Percentiles rank a stretch among this genome's conserved stretches.
phyloP scores from a whole-genome alignment of 2,329 filamentous ascomycete species.

The Fusarium zealandicum region DNA sequence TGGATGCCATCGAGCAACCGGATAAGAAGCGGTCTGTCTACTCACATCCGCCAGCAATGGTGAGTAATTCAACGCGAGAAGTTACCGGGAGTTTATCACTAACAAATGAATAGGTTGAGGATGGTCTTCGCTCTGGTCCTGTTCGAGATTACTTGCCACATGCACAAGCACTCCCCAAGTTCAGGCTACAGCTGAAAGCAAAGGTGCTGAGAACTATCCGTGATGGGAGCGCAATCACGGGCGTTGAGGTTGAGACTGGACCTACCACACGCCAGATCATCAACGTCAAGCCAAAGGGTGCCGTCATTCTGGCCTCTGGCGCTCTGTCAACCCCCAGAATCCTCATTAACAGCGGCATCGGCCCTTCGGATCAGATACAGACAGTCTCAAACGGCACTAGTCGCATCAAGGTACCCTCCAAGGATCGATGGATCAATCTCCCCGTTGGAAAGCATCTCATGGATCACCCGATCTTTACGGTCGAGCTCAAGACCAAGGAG shows the following conservation, averaged over 20 bases:
- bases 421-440: constrained; percentile 62
- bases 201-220: constrained; percentile 73
- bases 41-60: constrained; percentile 61
- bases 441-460: constrained; percentile 67
- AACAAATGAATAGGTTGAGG: constrained; percentile 61
- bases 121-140: constrained; percentile 73
- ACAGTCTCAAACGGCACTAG: constrained; percentile 60
- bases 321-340: constrained; percentile 75
- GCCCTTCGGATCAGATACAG: constrained; percentile 65
- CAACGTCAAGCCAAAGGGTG: constrained; percentile 36
- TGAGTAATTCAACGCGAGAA: not conserved
- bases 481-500: constrained; percentile 51
- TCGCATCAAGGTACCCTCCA: constrained; percentile 58
- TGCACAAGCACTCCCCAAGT: constrained; percentile 66
- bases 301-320: constrained; percentile 71
- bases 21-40: constrained; percentile 71
- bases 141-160: constrained; percentile 74
- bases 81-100: not conserved
- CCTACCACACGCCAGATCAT: constrained; percentile 47
- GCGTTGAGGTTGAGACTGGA: constrained; percentile 73
- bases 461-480: constrained; percentile 59
- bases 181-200: constrained; percentile 71
- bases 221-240: constrained; percentile 66
- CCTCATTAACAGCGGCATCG: constrained; percentile 67
- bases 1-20: constrained; percentile 66